These are phyloP conservation scores for Fusarium sp. DNA, from an alignment of 2,329 filamentous ascomycete genomes.

Conservation along the genomic window DNA sequence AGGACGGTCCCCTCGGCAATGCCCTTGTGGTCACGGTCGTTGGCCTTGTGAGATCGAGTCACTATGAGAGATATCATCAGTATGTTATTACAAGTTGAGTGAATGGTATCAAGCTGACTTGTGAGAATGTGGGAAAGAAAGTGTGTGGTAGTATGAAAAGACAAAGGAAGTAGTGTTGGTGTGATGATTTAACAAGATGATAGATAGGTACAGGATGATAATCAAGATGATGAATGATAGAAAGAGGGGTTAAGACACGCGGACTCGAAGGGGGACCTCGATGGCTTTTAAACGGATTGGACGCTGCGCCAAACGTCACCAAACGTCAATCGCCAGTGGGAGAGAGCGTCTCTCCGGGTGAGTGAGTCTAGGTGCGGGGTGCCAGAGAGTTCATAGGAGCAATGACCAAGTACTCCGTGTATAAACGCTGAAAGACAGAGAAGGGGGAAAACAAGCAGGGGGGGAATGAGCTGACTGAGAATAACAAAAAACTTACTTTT, in stretches of 20 bases:
- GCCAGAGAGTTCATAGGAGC: slow-evolving; percentile 15
- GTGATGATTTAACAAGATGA: slow-evolving; percentile 15
- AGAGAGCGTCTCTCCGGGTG: slow-evolving; percentile 13
- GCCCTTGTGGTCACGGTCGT: slow-evolving; percentile 90
- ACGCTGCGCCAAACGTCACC: slow-evolving; percentile 45
- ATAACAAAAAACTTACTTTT: slow-evolving; percentile 38
- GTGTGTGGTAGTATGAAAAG: neutral
- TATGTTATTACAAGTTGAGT: neutral
- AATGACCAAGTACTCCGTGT: slow-evolving; percentile 40
- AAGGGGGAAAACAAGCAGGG: neutral
- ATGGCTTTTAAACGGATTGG: slow-evolving; percentile 46
- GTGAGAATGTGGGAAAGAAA: slow-evolving; percentile 18
- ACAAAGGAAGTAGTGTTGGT: slow-evolving; percentile 11
- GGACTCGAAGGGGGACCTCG: slow-evolving; percentile 27
- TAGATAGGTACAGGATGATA: slow-evolving; percentile 11
- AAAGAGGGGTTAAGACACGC: slow-evolving; percentile 38
- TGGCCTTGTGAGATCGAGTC: slow-evolving; percentile 97
- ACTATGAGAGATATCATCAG: slow-evolving; percentile 67
- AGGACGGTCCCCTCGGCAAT: slow-evolving; percentile 80
- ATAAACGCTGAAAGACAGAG: slow-evolving; percentile 32
- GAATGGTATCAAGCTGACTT: slow-evolving; percentile 38
- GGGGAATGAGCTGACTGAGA: slow-evolving; percentile 4
- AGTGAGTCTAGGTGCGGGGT: slow-evolving; percentile 38
- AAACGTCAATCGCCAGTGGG: slow-evolving; percentile 32
- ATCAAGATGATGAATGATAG: slow-evolving; percentile 34